phyloP scores from a whole-genome alignment of 345 rosid genomes.

The Murraya paniculata region DNA sequence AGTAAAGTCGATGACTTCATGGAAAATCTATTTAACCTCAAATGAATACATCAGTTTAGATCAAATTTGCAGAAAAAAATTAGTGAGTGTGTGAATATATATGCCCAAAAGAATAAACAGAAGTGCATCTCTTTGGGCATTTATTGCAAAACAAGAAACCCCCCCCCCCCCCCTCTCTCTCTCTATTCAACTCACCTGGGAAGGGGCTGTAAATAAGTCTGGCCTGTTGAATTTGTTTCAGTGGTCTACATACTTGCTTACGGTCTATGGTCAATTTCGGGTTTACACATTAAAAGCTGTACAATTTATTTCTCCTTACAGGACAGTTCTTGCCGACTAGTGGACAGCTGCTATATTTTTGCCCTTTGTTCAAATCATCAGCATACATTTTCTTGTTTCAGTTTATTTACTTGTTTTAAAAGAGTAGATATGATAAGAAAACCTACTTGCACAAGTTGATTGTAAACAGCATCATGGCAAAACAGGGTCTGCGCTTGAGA shows the following conservation, averaged over 20 bases:
- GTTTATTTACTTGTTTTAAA: no score
- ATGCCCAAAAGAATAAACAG: not conserved
- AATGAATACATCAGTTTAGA: not conserved
- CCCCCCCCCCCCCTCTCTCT: no score
- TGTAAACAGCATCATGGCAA: conserved; percentile 86
- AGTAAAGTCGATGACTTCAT: not conserved
- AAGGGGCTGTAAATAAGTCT: not conserved
- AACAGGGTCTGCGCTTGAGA: conserved; percentile 89
- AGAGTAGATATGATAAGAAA: not conserved
- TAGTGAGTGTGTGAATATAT: not conserved
- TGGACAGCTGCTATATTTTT: not conserved
- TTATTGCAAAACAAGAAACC: not conserved
- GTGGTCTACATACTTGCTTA: not conserved
- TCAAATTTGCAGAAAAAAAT: not conserved
- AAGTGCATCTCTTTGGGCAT: not conserved
- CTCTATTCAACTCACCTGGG: not conserved
- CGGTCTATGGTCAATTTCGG: not conserved
- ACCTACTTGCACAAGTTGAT: conserved; percentile 90
- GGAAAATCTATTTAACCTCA: not conserved
- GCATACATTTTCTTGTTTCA: not conserved
- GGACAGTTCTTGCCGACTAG: not conserved
- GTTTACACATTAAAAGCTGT: not conserved
- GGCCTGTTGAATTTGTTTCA: not conserved
- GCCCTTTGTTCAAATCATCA: not conserved
- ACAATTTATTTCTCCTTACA: not conserved